Base-by-base conservation (phyloP, 2,329 filamentous ascomycete genomes). In the Knoxdaviesia capensis region DNA sequence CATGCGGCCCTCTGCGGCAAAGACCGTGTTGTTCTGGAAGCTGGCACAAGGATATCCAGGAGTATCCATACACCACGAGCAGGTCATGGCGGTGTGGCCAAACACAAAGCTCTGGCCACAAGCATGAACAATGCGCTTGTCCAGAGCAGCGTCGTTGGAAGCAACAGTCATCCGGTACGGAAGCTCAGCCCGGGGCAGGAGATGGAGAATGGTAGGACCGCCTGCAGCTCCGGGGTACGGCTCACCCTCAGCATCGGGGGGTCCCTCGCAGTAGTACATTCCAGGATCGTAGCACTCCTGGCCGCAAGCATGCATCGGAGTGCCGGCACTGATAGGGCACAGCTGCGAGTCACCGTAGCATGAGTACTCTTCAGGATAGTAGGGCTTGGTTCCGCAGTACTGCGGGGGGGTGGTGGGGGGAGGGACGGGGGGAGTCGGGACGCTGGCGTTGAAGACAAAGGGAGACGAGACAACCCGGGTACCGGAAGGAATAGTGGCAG, bases 341-440 rank as follows among this genome's bases (percentile, higher is more conserved):
- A 44, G 31, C 20, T 33, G 38, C 11, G 30, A 31, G 39, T 39
- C 36, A 37, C 41, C 39, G 36, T 41, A 44, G 39, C 43, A 44
- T 35, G 43, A 39, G 43, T 44, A 44, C 36, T 44, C 43, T 6
- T 30, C 33, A 6, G 43, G 43, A 33, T 34, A 44, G 39, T 44
- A 44, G 28, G 32, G 39, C 8, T 35, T 40, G 6, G 38, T 36
- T 29, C 43, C 39, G 36, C 43, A 44, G 20, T 29, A 34, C 34
- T 44, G 20, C 20, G 20, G 20, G 20, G 20, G 20, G 3, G 20
- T 20, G 20, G 20, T 20, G 20, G 20, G 20, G 20, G 20, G 20
- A 20, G 20, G 20, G 20, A 20, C 20, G 20, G 20, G 20, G 3
- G 20, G 20, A 20, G 20, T 20, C 20, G 20, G 20, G 20, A 20